Base-by-base conservation (phyloP, 441 rosid genomes). In the Pelargonium australe region DNA sequence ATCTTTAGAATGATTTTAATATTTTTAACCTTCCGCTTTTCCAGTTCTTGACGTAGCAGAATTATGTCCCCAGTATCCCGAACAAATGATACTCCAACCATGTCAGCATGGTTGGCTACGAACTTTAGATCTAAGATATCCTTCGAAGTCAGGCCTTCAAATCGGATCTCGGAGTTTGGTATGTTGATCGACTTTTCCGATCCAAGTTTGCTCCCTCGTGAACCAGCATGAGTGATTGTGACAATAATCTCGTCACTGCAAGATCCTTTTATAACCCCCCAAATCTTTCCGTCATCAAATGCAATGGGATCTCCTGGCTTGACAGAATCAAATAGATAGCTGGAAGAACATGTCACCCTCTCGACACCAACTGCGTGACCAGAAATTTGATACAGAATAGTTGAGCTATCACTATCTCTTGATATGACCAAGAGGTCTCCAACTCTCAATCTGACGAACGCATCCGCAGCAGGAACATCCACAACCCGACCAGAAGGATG, bases 141-240 rank as follows among this genome's bases (percentile, higher is more conserved):
- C 76, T 88, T 88, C 19, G 94, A 83, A 63, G 94, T 88, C 2
- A 88, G 79, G 64, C 91, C 94, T 77, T 88, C 82, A 63, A 82
- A 85, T 45, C 68, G 79, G 68, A 87, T 77, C 71, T 80, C 73
- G 62, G 88, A 85, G 67, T 81, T 80, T 0, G 88, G 92, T 51
- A 88, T 86, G 76, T 88, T 88, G 5, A 88, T 83, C 63, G 89
- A 88, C 76, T 88, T 88, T 72, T 85, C 88, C 45, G 91, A 85
- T 74, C 91, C 87, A 71, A 88, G 85, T 67, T 86, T 88, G 31
- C 88, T 82, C 69, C 94, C 91, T 67, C 68, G 84, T 23, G 78
- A 80, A 76, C 87, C 76, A 41, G 88, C 89, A 70, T 80, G 87
- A 66, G 89, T 86, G 68, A 88, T 80, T n/a, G 87, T 85, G 69